Percentiles rank a stretch among this genome's conserved stretches.
These are phyloP conservation scores for Spathaspora arborariae DNA, from an alignment of 805 yeast genomes.

Conservation along the genomic window DNA sequence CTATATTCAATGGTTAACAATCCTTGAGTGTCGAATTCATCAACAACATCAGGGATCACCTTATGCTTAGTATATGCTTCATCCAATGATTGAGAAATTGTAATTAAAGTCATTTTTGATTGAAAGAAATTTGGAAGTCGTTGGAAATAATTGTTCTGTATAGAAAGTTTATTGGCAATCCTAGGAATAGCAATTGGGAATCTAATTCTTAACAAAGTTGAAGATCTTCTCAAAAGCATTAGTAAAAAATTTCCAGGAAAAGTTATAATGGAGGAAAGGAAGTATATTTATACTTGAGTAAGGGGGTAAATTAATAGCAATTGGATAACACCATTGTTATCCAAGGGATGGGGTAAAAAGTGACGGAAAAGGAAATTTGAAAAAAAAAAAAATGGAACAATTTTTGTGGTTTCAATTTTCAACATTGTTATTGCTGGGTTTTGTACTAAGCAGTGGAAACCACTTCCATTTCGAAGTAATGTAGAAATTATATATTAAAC, in stretches of 20 bases:
- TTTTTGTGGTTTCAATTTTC: too few relatives aligned
- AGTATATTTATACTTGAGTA: neutral
- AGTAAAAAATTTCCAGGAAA: neutral
- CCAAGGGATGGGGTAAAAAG: neutral
- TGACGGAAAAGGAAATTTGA: neutral
- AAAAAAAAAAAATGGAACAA: neutral
- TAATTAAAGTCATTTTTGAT: conserved; percentile 40
- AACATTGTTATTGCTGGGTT: too few relatives aligned
- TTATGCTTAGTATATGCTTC: conserved; percentile 48
- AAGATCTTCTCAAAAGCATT: conserved; percentile 3
- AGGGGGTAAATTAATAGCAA: neutral
- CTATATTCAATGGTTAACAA: conserved; percentile 59
- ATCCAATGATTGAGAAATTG: conserved; percentile 53
- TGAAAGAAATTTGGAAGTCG: neutral
- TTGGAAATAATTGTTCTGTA: neutral
- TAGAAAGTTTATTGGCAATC: neutral
- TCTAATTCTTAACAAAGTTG: conserved; percentile 2
- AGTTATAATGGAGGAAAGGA: neutral
- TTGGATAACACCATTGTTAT: neutral
- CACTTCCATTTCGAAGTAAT: too few relatives aligned
- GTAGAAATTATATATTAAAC: too few relatives aligned
- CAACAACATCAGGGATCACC: conserved; percentile 51
- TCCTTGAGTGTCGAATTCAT: conserved; percentile 47
- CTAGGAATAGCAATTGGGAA: neutral
- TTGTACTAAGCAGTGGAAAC: too few relatives aligned